Evolutionary conservation across 305 asterid genomes (phyloP).

Genomic region (Fraxinus sp.): DNA sequence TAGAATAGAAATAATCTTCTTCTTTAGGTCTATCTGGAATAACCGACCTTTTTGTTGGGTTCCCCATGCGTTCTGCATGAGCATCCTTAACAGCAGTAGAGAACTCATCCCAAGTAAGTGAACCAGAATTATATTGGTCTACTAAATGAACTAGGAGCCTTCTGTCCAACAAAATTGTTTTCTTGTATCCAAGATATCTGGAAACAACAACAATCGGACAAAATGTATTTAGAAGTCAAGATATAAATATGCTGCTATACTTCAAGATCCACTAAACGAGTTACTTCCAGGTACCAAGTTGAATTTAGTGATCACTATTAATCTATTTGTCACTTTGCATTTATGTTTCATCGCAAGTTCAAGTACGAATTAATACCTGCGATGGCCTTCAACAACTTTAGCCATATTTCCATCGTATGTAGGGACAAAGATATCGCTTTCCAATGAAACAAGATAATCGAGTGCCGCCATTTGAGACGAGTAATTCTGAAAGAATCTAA

Average conservation of each 20-base stretch:
- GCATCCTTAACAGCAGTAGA: constrained; percentile 62
- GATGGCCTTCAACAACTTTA: constrained; percentile 87
- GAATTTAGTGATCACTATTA: background rate
- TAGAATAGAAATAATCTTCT: constrained; percentile 78
- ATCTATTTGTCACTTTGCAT: background rate
- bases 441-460: constrained; percentile 76
- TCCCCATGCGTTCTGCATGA: constrained; percentile 68
- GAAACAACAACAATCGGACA: constrained; percentile 8
- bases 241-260: background rate
- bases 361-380: constrained; percentile 45
- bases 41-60: constrained; percentile 48
- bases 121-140: constrained; percentile 53
- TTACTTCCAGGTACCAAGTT: background rate
- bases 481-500: constrained; percentile 66
- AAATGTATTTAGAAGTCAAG: background rate
- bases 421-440: constrained; percentile 77
- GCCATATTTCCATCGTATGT: constrained; percentile 92
- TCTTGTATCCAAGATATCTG: constrained; percentile 76
- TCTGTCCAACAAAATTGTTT: constrained; percentile 62
- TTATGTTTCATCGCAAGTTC: background rate
- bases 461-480: constrained; percentile 86
- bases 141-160: constrained; percentile 53
- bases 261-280: background rate
- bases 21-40: constrained; percentile 78
- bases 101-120: constrained; percentile 64